These are phyloP conservation scores for Ustilago crameri DNA, from an alignment of 1,284 basidiomycete genomes.

Conservation along the genomic window DNA sequence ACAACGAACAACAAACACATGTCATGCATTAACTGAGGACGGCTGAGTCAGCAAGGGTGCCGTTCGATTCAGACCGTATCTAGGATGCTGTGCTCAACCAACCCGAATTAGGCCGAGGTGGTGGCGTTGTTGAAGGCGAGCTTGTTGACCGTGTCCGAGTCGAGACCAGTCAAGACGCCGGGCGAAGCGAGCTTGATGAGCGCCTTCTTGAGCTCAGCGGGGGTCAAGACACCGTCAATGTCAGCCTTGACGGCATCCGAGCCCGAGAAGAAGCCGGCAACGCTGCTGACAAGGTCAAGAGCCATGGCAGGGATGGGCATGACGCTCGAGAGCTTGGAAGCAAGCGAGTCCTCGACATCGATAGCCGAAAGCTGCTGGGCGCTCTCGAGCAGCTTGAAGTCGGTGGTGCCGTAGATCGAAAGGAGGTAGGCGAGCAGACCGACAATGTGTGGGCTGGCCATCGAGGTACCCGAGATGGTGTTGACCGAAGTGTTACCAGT, in stretches of 20 bases:
- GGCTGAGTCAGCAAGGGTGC: no score
- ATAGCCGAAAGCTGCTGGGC: conserved; percentile 35
- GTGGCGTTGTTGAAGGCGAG: conserved; percentile 68
- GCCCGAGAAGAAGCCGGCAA: conserved; percentile 51
- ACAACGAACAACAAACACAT: conserved; percentile 24
- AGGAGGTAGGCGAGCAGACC: conserved; percentile 73
- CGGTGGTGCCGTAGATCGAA: conserved; percentile 71
- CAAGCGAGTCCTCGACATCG: conserved; percentile 51
- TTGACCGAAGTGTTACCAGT: conserved; percentile 72
- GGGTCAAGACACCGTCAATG: conserved; percentile 71
- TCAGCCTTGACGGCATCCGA: conserved; percentile 57
- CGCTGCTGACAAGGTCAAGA: conserved; percentile 57
- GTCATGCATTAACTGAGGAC: conserved; percentile 22
- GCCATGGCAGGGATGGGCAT: conserved; percentile 57
- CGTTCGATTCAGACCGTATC: no score
- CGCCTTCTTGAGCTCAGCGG: conserved; percentile 80
- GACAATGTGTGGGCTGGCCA: conserved; percentile 73
- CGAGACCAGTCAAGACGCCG: conserved; percentile 71
- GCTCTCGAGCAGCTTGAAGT: conserved; percentile 45
- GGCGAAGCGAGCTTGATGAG: conserved; percentile 75
- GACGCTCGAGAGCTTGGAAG: conserved; percentile 59
- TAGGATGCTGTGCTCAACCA: no score
- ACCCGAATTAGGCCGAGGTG: conserved; percentile 15
- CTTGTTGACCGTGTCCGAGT: conserved; percentile 62
- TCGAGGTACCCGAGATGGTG: conserved; percentile 77